Evolutionary conservation across 2,329 filamentous ascomycete species (phyloP).

Genomic region (Scedosporium apiospermum): DNA sequence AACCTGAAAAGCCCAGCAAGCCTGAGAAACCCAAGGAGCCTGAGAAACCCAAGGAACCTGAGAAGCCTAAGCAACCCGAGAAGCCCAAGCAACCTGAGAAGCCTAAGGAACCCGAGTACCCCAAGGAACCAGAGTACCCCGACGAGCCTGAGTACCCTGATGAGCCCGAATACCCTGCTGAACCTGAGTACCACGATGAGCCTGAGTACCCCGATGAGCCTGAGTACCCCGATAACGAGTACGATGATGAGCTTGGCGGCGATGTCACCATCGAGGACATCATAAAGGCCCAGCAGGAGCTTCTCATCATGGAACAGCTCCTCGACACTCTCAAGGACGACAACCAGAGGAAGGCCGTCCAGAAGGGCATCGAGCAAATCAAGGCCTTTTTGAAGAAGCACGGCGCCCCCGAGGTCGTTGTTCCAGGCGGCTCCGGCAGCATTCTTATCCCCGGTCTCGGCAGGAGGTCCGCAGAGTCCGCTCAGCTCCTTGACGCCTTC

Average conservation of each 20-base stretch:
- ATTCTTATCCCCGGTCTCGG: slow-evolving; percentile 2
- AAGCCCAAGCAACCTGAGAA: background rate
- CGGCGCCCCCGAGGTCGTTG: background rate
- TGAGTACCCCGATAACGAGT: background rate
- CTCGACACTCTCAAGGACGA: background rate
- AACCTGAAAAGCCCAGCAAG: background rate
- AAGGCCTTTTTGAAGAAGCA: slow-evolving; percentile 6
- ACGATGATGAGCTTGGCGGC: background rate
- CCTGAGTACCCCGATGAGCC: background rate
- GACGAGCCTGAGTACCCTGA: background rate
- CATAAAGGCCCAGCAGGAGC: slow-evolving; percentile 7
- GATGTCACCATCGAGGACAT: slow-evolving; percentile 5
- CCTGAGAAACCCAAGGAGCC: background rate
- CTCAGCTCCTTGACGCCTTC: background rate
- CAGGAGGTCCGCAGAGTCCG: background rate
- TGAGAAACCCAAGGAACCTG: background rate
- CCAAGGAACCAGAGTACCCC: background rate
- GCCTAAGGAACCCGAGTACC: background rate
- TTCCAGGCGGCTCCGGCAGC: background rate
- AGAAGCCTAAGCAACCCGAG: background rate
- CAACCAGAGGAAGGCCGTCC: background rate
- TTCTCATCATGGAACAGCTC: slow-evolving; percentile 4
- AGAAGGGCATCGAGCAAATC: slow-evolving; percentile 3
- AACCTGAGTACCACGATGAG: background rate
- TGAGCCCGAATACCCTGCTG: background rate